Conservation (phyloP, 768 basidiomycete genomes). For the Strobilomyces confusus region DNA sequence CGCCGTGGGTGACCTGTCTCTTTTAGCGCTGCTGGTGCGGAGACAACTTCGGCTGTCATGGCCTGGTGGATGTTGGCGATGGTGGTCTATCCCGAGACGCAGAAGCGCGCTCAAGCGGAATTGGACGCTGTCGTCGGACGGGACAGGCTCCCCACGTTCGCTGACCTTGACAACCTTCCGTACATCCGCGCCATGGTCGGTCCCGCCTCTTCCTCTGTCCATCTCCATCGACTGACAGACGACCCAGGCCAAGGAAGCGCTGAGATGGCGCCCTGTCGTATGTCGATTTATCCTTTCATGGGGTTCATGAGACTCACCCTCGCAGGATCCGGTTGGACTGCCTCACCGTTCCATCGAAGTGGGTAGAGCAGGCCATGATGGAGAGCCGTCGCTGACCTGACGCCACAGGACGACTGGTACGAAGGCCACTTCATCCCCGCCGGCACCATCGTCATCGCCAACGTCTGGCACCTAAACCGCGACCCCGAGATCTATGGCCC, state of each 20-base stretch:
- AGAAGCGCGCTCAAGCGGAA: conserved; percentile 23
- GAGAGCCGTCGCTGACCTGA: neutral
- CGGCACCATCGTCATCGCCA: conserved; percentile 12
- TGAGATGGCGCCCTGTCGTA: conserved; percentile 9
- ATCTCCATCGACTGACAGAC: neutral
- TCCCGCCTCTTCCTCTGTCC: neutral
- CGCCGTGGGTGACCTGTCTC: neutral
- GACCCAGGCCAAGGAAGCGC: conserved; percentile 6
- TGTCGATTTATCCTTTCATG: neutral
- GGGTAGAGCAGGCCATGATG: neutral
- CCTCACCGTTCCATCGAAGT: conserved; percentile 4
- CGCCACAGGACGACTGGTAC: conserved; percentile 18
- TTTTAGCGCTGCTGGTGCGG: conserved; percentile 5
- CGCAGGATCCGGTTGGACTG: conserved; percentile 2
- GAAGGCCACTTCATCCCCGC: conserved; percentile 22
- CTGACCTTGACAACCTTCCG: conserved; percentile 3
- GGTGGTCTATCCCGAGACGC: conserved; percentile 24
- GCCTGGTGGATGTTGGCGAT: conserved; percentile 24
- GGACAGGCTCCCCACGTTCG: conserved; percentile 15
- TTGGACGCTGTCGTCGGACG: conserved; percentile 24
- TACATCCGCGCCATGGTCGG: conserved; percentile 8
- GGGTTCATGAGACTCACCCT: neutral
- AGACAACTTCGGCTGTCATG: conserved; percentile 1
- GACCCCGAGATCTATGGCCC: conserved; percentile 41
- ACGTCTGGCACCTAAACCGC: conserved; percentile 33